Evolutionary conservation across 495 filamentous ascomycete species (phyloP).

Genomic region (Oidiodendron maius): DNA sequence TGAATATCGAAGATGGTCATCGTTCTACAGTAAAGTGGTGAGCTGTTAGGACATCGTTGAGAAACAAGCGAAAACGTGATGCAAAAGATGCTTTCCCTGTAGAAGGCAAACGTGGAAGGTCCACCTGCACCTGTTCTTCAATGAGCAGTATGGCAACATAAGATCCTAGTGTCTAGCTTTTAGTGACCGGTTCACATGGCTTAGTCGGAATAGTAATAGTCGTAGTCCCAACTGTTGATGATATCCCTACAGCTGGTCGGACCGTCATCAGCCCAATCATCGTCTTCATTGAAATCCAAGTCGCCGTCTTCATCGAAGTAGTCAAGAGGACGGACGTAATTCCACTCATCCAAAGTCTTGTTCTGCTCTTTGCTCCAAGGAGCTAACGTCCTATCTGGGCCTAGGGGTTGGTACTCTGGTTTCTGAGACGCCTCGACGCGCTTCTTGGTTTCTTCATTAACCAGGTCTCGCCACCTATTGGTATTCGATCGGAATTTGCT

Average conservation of each 20-base stretch:
- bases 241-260: constrained; percentile 6
- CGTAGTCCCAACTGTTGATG: background rate
- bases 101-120: no score
- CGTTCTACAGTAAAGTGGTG: no score
- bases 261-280: constrained; percentile 4
- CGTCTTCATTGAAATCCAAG: no score
- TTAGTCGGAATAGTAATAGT: constrained; percentile 2
- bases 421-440: constrained; percentile 19
- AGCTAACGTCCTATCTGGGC: background rate
- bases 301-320: background rate
- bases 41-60: no score
- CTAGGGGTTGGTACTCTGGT: constrained; percentile 1
- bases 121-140: background rate
- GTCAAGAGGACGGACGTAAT: constrained; percentile 1
- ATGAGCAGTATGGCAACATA: background rate
- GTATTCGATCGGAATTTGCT: constrained; percentile 23
- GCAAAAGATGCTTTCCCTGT: no score
- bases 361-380: background rate
- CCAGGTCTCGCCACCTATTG: constrained; percentile 17
- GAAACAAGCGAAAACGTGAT: no score
- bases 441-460: constrained; percentile 20
- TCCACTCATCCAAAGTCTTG: constrained; percentile 1
- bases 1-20: no score
- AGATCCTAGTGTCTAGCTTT: background rate
- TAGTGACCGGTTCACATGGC: background rate